Evolutionary conservation across 768 basidiomycete genomes (phyloP), one percentile per base, ranked within the genome.

Genomic region (Mycena latifolia): DNA sequence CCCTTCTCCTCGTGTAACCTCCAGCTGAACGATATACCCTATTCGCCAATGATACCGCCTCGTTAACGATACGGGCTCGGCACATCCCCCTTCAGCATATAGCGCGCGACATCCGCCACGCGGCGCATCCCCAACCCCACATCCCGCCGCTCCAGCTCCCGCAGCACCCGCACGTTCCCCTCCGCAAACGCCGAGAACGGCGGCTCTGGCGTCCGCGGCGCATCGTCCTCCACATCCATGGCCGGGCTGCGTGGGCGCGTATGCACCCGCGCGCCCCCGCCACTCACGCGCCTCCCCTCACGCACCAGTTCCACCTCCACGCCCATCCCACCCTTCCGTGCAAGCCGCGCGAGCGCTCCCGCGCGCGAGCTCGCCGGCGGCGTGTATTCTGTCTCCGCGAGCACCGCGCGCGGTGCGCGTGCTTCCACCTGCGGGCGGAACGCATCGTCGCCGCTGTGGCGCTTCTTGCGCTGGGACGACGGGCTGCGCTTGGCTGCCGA

Each of bases 251-350:
- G n/a, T n/a, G n/a, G n/a, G n/a, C 72, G 73, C 28, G 63, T 67
- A 27, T 67, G 65, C 28, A 58, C 55, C 57, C 50, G 46, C 53
- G 15, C 63, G 9, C 47, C 69, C 57, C 66, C 69, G 28, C 70
- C 69, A 60, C 79, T 80, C 5, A 76, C 79, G 18, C 80, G 78
- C 41, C 72, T 67, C 59, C 73, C 63, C 67, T 81, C 81, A 33
- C 80, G 74, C 47, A 72, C 69, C 20, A 79, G 39, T 3, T 80
- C 81, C 66, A 82, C 81, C 18, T 77, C 72, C n/a, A n/a, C n/a
- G n/a, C n/a, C n/a, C 54, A 61, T 53, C 52, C 80, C 73, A 3
- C 80, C 81, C 62, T 80, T 77, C 63, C 70, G 46, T 57, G 15
- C 31, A 12, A 53, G 15, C 1, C 63, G 63, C 35, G 52, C 43